Percentiles rank a stretch among this genome's conserved stretches.
phyloP scores from a whole-genome alignment of 495 filamentous ascomycete species.

The Acidomyces sp. region DNA sequence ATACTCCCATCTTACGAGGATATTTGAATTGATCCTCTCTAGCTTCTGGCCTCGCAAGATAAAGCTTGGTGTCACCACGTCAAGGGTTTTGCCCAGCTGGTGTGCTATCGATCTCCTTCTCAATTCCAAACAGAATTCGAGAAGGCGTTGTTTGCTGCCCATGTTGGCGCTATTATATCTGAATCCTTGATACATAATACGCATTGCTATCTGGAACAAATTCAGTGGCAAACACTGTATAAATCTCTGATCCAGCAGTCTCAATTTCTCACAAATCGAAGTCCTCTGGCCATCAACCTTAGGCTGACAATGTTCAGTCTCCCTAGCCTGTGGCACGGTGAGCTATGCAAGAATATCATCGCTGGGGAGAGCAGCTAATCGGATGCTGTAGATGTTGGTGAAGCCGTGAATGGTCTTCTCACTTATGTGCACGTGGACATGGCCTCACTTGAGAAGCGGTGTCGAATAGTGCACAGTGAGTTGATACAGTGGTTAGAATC shows the following conservation, averaged over 20 bases:
- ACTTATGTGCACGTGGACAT: background rate
- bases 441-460: conserved; percentile 2
- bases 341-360: too few species aligned
- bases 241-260: conserved; percentile 7
- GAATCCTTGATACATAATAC: conserved; percentile 15
- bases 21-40: conserved; percentile 3
- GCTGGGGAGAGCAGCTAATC: too few species aligned
- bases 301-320: conserved; percentile 10
- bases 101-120: conserved; percentile 18
- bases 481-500: conserved; percentile 13
- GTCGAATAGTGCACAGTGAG: conserved; percentile 8
- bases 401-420: conserved; percentile 4
- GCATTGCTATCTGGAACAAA: conserved; percentile 14
- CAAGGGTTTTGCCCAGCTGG: conserved; percentile 20
- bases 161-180: conserved; percentile 21
- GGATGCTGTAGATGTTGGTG: too few species aligned
- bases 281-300: conserved; percentile 5
- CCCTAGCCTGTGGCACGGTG: conserved; percentile 17
- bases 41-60: conserved; percentile 20
- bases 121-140: conserved; percentile 23
- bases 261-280: conserved; percentile 7
- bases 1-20: background rate
- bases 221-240: conserved; percentile 15
- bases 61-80: conserved; percentile 22
- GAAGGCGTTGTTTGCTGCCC: conserved; percentile 22